Evolutionary conservation across 306 rosid genomes (phyloP), one percentile per base, ranked within the genome.

Genomic region (Ochetophila trinervis): DNA sequence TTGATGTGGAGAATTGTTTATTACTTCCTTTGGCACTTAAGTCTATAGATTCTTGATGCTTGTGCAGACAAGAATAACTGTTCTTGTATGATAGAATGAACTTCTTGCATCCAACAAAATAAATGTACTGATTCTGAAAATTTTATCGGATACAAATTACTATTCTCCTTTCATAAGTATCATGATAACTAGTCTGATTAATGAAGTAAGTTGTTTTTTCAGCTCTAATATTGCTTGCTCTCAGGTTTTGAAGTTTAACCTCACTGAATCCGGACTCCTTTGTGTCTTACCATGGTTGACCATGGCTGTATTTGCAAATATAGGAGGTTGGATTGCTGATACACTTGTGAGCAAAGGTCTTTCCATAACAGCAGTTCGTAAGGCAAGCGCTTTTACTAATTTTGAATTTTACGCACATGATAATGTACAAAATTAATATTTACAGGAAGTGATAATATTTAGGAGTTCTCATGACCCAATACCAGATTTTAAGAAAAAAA

Each of bases 321-420:
- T 92, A 60, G 98, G 98, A 76, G 98, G 98, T 57, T 92, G 98
- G 96, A 92, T 92, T 73, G 98, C 98, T 17, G 98, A 92, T 72
- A 92, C 95, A 36, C 98, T 92, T 63, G 91, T 92, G 78, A 84
- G 89, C 88, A 85, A 67, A 83, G 96, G 98, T 44, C 56, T 89
- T 80, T 92, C 98, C 42, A 78, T 92, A 62, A 92, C 98, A 40
- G 40, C 85, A 4, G 98, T 92, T 77, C 90, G 98, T 49, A 92
- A 89, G 98, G 98, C 72, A 82, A 76, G 90, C 51, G 51, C 65
- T 66, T 40, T 44, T 55, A 20, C 40, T 36, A n/a, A 27, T 73
- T 58, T 40, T 62, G 34, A 11, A 23, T 49, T 44, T 57, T 53
- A 48, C 17, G 6, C 21, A 16, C 17, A 49, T 49, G 5, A 1